Base-by-base conservation (phyloP, 371 early-diverging fungal species). In the Syncephalastrum monosporum region DNA sequence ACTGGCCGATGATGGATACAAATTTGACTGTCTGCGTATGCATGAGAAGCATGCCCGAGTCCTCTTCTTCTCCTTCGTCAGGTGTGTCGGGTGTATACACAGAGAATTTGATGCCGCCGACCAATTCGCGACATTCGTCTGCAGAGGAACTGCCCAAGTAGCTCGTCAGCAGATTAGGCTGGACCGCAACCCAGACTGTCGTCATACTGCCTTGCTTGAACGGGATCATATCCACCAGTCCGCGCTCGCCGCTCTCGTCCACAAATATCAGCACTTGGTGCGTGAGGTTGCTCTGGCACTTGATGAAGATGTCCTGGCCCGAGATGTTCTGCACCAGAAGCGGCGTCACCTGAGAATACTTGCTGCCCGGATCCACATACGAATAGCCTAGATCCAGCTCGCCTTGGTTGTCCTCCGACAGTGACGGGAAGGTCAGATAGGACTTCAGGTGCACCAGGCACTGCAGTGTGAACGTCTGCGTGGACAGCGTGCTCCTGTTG, bases 71-170 rank as follows among this genome's bases (percentile, higher is more conserved):
- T 8, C 43, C 55, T 10, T 53, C 52, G 10, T 49, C 50, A 10
- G 33, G 42, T 21, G 68, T 70, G n/a, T 88, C 82, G 21, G 78
- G 76, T 15, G 79, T 71, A 56, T 65, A 82, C 1, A 88, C 76
- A 0, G 85, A 68, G 56, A 94, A 94, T 58, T 85, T 82, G 56
- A 94, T 82, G 21, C 93, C 94, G 53, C 94, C 94, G 14, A 92
- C 86, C 42, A 92, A 75, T 25, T 81, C 84, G 29, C 92, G 82
- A 43, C 83, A 85, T 43, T 90, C 90, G 19, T 77, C 82, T 16
- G 70, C 75, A 3, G 42, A 38, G 5, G 68, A 65, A 38, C 50
- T 71, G 33, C 72, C 71, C 44, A 79, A 60, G 41, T 75, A 75
- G 3, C 76, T 74, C 3, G 79, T 76, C 46, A 83, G 61, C 10